phyloP scores from a whole-genome alignment of 306 rosid genomes.

The Vachellia pachyceras region DNA sequence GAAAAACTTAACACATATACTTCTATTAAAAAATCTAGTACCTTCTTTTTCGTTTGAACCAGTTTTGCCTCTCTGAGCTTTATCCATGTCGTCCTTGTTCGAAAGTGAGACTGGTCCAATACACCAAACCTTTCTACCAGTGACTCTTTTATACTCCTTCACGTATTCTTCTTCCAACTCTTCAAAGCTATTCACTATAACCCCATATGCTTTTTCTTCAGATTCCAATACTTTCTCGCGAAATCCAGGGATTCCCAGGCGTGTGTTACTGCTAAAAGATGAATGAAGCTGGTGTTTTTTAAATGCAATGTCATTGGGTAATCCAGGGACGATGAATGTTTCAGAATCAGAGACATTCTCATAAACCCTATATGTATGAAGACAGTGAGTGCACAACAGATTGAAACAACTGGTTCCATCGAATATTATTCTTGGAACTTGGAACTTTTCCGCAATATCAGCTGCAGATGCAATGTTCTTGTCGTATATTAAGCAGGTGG shows the following conservation, averaged over 20 bases:
- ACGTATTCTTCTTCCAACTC: conserved; percentile 50
- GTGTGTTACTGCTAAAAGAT: not conserved
- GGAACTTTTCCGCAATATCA: conserved; percentile 30
- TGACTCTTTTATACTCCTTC: conserved; percentile 29
- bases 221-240: conserved; percentile 6
- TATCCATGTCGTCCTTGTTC: conserved; percentile 40
- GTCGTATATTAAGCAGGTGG: conserved; percentile 57
- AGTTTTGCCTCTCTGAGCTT: conserved; percentile 50
- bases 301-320: conserved; percentile 36
- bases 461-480: conserved; percentile 46
- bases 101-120: conserved; percentile 54
- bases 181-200: conserved; percentile 52
- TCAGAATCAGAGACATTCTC: conserved; percentile 29
- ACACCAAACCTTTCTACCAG: conserved; percentile 47
- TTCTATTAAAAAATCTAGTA: too few relatives aligned
- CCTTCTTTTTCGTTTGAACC: conserved; percentile 1
- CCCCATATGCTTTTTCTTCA: conserved; percentile 42
- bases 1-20: too few relatives aligned
- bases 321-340: conserved; percentile 31
- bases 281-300: conserved; percentile 34
- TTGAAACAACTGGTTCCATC: conserved; percentile 43
- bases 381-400: conserved; percentile 40
- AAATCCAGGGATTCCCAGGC: not conserved
- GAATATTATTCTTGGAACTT: conserved; percentile 58
- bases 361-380: conserved; percentile 11